Conservation (phyloP, 2,329 filamentous ascomycete genomes). For the Talaromyces sp. region DNA sequence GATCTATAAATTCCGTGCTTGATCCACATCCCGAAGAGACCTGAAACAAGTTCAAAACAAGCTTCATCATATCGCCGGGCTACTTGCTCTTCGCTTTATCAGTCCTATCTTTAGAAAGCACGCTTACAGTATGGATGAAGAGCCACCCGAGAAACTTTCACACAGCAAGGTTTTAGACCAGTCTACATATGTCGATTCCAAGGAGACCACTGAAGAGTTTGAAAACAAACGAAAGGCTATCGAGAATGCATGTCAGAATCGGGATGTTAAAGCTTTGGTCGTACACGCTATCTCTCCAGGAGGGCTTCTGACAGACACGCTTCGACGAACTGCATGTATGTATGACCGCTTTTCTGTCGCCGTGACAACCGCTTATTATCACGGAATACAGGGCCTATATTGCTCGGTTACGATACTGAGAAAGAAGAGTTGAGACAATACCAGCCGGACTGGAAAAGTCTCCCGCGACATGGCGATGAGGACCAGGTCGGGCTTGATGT, state of each 20-base stretch:
- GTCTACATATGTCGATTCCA: slow-evolving; percentile 1
- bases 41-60: neutral
- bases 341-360: slow-evolving; percentile 22
- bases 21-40: neutral
- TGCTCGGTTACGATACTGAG: slow-evolving; percentile 41
- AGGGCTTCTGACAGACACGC: slow-evolving; percentile 63
- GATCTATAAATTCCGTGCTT: neutral
- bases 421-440: slow-evolving; percentile 17
- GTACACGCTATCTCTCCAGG: slow-evolving; percentile 59
- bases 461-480: slow-evolving; percentile 80
- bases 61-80: neutral
- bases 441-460: slow-evolving; percentile 52
- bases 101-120: neutral
- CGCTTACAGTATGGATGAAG: neutral
- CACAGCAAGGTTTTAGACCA: neutral
- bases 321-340: slow-evolving; percentile 77
- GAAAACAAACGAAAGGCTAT: slow-evolving; percentile 48
- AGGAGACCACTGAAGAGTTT: slow-evolving; percentile 10
- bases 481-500: slow-evolving; percentile 90
- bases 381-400: slow-evolving; percentile 42
- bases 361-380: slow-evolving; percentile 15
- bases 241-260: slow-evolving; percentile 57
- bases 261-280: slow-evolving; percentile 56
- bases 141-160: neutral
- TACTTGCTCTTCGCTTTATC: neutral